Evolutionary conservation across 495 filamentous ascomycete species (phyloP).

Genomic region (Neurospora intermedia): DNA sequence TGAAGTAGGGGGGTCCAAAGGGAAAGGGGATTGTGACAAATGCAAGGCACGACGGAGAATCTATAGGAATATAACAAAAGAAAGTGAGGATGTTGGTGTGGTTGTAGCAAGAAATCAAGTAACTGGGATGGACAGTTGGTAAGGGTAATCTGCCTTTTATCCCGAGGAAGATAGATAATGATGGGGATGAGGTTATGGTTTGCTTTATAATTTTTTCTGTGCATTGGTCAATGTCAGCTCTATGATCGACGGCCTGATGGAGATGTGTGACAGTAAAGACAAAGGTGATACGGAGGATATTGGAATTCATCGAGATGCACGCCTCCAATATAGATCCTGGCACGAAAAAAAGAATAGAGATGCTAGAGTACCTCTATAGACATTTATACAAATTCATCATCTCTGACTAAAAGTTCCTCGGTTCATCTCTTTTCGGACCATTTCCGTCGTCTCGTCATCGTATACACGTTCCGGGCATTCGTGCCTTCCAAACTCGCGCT

Average conservation of each 20-base stretch:
- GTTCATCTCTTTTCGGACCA: not conserved
- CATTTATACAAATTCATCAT: not conserved
- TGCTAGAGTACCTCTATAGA: not conserved
- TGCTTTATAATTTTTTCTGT: not conserved
- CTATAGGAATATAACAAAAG: not conserved
- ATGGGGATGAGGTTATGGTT: not conserved
- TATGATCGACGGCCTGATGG: not conserved
- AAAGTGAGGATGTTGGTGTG: not conserved
- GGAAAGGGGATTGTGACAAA: not conserved
- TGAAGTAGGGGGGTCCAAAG: not conserved
- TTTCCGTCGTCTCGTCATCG: not conserved
- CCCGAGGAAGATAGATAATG: not conserved
- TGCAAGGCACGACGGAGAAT: not conserved
- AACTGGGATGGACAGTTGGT: not conserved
- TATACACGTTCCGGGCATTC: not conserved
- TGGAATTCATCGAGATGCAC: not conserved
- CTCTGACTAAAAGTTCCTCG: not conserved
- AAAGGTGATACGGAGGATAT: not conserved
- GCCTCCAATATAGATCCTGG: not conserved
- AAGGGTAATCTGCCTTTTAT: not conserved
- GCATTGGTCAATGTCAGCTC: not conserved
- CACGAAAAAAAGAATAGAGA: not conserved
- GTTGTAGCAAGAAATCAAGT: not conserved
- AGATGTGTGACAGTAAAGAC: not conserved
- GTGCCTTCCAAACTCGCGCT: not conserved